Base-by-base conservation (phyloP, 2,329 filamentous ascomycete genomes). In the Beauveria pseudobassiana region DNA sequence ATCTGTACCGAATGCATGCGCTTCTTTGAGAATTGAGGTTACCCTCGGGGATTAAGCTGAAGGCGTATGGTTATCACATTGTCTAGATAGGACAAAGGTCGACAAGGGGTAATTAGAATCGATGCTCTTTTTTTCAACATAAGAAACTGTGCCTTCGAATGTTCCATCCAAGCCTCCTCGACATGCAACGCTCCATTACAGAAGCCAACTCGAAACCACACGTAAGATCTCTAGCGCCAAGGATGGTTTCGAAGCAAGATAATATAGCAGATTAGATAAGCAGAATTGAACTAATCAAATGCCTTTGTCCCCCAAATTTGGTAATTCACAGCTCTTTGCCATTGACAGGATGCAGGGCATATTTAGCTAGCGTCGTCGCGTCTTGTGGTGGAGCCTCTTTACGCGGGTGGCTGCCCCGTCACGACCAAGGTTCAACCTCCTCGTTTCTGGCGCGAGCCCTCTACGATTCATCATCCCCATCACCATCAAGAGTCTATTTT, bases 301-400 rank as follows among this genome's bases (percentile, higher is more conserved):
- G 30, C 30, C 10, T 34, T 46, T 3, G 5, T 22, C 2, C 3
- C 5, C n/a, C n/a, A 22, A 2, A 5, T 24, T 22, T 46, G 20
- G n/a, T 14, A 14, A 24, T 24, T 24, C 6, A 46, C 43, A 22
- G 20, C 43, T 8, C 20, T 24, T 46, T 48, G 45, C 30, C 30
- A 5, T 34, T 14, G 12, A 14, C 45, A 6, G 10, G 43, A 5
- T 24, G 45, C 45, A 6, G 22, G 9, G 20, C 12, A 14, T 45
- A n/a, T n/a, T 10, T n/a, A 48, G 20, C 20, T 48, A 48, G 45
- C 45, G 45, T 48, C 10, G 30, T 34, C 26, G 40, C 46, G 55
- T 40, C 30, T 34, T 34, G 50, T 24, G 50, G 59, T 61, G 59
- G 59, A 26, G 43, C 59, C 59, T 42, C 50, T 61, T 56, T 55